phyloP scores from a whole-genome alignment of 306 rosid species.

The Mimosa bimucronata region DNA sequence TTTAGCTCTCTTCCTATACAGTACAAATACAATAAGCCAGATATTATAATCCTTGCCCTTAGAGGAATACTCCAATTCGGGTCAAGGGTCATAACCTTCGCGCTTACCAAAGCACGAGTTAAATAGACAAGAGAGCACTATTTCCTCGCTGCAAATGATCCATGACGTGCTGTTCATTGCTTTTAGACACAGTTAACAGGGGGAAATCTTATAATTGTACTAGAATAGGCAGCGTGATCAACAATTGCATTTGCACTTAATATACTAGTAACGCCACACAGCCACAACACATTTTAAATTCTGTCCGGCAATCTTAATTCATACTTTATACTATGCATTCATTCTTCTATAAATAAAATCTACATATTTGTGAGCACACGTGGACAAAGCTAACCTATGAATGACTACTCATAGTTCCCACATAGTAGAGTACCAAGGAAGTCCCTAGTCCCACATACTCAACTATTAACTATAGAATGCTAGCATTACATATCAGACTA shows the following conservation, averaged over 20 bases:
- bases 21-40: neutral
- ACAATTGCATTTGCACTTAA: neutral
- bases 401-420: neutral
- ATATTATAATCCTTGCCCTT: neutral
- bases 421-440: neutral
- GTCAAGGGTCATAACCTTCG: too few species aligned
- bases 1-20: neutral
- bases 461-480: neutral
- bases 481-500: neutral
- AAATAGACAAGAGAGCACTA: too few species aligned
- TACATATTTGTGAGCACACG: neutral
- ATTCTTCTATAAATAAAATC: slow-evolving; percentile 3
- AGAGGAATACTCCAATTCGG: too few species aligned
- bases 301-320: neutral
- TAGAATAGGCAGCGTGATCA: neutral
- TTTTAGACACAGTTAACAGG: too few species aligned
- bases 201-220: neutral
- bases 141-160: too few species aligned
- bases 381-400: neutral
- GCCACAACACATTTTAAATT: neutral
- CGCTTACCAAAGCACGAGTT: too few species aligned
- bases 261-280: neutral
- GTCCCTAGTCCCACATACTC: neutral
- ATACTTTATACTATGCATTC: neutral
- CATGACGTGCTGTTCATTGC: too few species aligned